phyloP scores from a whole-genome alignment of 257 asterid species.

The Solanum paucissectum region DNA sequence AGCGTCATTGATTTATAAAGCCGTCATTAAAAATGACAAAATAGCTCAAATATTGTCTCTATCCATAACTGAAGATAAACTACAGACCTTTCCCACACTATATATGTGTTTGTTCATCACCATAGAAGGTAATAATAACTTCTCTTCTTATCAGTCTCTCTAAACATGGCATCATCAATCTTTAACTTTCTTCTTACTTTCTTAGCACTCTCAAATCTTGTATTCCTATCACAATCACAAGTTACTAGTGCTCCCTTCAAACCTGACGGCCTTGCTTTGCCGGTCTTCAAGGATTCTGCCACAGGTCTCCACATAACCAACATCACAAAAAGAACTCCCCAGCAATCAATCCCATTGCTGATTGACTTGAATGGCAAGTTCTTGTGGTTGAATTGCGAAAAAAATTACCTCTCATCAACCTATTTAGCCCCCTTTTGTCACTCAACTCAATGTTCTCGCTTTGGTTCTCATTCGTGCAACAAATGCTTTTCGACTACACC shows the following conservation, averaged over 20 bases:
- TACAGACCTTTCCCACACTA: background rate
- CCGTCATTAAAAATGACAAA: background rate
- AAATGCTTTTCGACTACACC: conserved; percentile 6
- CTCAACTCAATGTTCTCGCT: conserved; percentile 30
- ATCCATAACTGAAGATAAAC: background rate
- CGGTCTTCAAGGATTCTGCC: conserved; percentile 19
- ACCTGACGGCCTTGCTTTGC: conserved; percentile 19
- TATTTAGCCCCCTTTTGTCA: conserved; percentile 41
- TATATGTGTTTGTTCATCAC: background rate
- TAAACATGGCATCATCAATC: background rate
- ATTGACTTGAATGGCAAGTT: conserved; percentile 34
- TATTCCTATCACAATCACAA: background rate
- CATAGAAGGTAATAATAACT: background rate
- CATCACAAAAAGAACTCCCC: conserved; percentile 32
- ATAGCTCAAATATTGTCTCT: background rate
- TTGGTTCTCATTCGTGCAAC: conserved; percentile 28
- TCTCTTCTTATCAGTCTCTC: background rate
- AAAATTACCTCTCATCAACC: conserved; percentile 27
- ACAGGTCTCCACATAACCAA: conserved; percentile 21
- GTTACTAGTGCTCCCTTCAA: conserved; percentile 10
- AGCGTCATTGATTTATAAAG: background rate
- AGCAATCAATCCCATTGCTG: conserved; percentile 14
- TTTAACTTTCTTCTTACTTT: background rate
- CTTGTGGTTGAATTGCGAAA: conserved; percentile 28
- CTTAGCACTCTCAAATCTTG: background rate